Evolutionary conservation across 2,329 filamentous ascomycete species (phyloP).

Genomic region (Fusarium sp.): DNA sequence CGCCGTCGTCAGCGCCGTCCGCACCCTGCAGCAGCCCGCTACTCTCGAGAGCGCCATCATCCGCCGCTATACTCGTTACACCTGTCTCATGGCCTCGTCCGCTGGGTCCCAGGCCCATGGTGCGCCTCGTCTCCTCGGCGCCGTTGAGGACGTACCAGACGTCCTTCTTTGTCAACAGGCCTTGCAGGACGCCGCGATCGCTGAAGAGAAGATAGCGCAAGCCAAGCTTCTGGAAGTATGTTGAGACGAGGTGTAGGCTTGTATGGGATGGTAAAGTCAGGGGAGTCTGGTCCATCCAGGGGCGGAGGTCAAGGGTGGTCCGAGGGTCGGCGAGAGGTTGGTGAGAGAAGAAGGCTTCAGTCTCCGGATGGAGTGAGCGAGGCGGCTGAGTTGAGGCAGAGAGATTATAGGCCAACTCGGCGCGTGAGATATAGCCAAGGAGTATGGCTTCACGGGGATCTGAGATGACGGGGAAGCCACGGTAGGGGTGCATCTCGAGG

Average conservation of each 20-base stretch:
- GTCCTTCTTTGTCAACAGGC: constrained; percentile 95
- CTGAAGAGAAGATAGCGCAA: constrained; percentile 88
- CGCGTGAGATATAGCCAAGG: constrained; percentile 91
- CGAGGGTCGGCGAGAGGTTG: constrained; percentile 80
- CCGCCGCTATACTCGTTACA: constrained; percentile 45
- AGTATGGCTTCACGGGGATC: constrained; percentile 79
- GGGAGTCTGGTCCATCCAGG: constrained; percentile 99
- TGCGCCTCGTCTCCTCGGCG: constrained; percentile 67
- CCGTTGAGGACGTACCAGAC: constrained; percentile 92
- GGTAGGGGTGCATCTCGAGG: constrained; percentile 76
- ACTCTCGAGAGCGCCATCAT: constrained; percentile 52
- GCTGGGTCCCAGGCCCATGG: constrained; percentile 39
- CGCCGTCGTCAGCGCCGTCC: constrained; percentile 47
- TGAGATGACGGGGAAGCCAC: constrained; percentile 89
- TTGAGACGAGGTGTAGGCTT: constrained; percentile 82
- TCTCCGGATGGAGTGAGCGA: constrained; percentile 69
- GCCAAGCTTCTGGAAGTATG: constrained; percentile 94
- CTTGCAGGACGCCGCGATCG: constrained; percentile 81
- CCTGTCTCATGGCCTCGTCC: constrained; percentile 45
- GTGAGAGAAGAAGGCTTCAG: constrained; percentile 84
- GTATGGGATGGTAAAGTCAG: constrained; percentile 83
- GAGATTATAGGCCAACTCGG: constrained; percentile 85
- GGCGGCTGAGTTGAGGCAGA: constrained; percentile 60
- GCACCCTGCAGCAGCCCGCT: constrained; percentile 53
- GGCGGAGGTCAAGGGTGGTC: constrained; percentile 82